Evolutionary conservation across 345 rosid genomes (phyloP), one percentile per base, ranked within the genome.

Genomic region (Citrus australasica): DNA sequence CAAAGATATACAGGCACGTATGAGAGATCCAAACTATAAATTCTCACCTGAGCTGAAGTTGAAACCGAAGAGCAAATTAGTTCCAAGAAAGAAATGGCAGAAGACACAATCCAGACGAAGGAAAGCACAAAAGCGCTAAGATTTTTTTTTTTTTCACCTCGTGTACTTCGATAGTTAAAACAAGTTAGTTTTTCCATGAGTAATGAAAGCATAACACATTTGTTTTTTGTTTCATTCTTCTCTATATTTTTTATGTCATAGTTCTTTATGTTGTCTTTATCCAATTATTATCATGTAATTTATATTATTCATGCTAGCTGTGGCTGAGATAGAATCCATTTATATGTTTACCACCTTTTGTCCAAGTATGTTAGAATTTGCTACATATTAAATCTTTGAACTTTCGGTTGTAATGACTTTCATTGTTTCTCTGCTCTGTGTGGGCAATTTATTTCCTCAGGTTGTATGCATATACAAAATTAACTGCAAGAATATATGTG

Each of bases 61-160:
- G 81, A 96, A 92, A 83, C 99, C 99, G 0, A 96, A 92, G 87
- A 94, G 94, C 86, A 94, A 91, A 79, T 87, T 96, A 13, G 94
- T 96, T 76, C 89, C 97, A 0, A 86, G 86, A 84, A 96, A 92
- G 90, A 96, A 90, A 80, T 94, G 97, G 98, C 94, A 91, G 85
- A 94, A 92, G 83, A 78, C 92, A 9, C 86, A 94, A 74, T 91
- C 99, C 46, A 85, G 97, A 74, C 83, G 92, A 75, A 89, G 99
- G 85, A 96, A 94, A 83, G 98, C 96, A 7, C 92, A 87, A 69
- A 96, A 81, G 80, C 95, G 98, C 35, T 94, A 60, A 83, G 77
- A 40, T 28, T 27, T 71, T 11, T 46, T 13, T 46, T 13, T 46
- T 11, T 46, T 13, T 0, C 37, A 35, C 67, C 30, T 76, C 33